phyloP scores from a whole-genome alignment of 768 basidiomycete species.

The Hysterangium stoloniferum region DNA sequence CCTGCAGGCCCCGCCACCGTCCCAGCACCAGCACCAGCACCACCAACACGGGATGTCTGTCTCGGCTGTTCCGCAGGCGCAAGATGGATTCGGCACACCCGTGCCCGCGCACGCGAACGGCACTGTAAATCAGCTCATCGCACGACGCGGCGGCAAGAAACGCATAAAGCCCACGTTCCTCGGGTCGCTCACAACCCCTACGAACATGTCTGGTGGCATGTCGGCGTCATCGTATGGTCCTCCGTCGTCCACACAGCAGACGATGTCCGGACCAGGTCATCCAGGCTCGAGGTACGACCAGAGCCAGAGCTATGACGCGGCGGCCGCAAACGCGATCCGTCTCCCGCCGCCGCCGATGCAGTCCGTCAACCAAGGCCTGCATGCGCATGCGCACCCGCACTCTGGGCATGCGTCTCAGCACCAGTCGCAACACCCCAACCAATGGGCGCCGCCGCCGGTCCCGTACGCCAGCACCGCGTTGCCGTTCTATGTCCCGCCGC shows the following conservation, averaged over 20 bases:
- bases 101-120: constrained; percentile 22
- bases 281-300: background rate
- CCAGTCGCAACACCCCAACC: background rate
- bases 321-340: background rate
- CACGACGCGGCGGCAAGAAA: constrained; percentile 66
- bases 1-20: constrained; percentile 35
- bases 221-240: constrained; percentile 9
- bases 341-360: constrained; percentile 2
- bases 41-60: constrained; percentile 26
- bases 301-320: background rate
- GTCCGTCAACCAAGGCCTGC: background rate
- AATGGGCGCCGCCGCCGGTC: background rate
- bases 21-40: constrained; percentile 34
- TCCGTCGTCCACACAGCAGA: constrained; percentile 13
- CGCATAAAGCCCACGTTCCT: constrained; percentile 44
- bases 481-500: constrained; percentile 5
- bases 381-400: constrained; percentile 1
- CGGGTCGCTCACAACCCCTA: constrained; percentile 9
- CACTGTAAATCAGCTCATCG: constrained; percentile 62
- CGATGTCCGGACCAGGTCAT: constrained; percentile 1
- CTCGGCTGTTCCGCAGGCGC: constrained; percentile 16
- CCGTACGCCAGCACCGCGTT: background rate
- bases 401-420: background rate
- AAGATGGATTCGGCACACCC: constrained; percentile 32
- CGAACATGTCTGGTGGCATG: constrained; percentile 11